These are phyloP conservation scores for Chalaropsis ovoidea DNA, from an alignment of 2,329 filamentous ascomycete species.

Conservation along the genomic window DNA sequence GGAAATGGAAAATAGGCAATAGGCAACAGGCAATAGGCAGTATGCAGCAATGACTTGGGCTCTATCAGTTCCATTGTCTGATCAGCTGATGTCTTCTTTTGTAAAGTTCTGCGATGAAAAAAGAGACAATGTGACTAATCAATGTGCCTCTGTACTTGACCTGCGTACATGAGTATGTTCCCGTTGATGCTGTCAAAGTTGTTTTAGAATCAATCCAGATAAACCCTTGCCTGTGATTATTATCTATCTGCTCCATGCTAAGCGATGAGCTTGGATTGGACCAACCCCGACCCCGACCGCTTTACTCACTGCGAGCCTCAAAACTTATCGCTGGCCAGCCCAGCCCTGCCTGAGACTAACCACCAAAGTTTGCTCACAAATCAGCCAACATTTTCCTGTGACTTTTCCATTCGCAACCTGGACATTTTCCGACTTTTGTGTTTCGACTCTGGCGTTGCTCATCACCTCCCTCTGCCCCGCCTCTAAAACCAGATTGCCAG, in stretches of 20 bases:
- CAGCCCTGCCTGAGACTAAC: neutral
- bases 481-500: neutral
- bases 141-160: no score
- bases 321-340: neutral
- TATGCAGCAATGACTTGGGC: no score
- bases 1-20: no score
- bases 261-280: constrained; percentile 5
- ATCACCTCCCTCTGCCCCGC: neutral
- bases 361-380: constrained; percentile 1
- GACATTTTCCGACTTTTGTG: neutral
- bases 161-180: no score
- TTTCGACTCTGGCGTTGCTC: neutral
- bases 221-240: neutral
- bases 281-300: neutral
- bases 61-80: no score
- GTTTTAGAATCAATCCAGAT: neutral
- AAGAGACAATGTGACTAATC: no score
- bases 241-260: neutral
- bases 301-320: neutral
- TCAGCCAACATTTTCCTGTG: neutral
- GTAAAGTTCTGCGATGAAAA: no score
- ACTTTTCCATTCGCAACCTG: neutral
- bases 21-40: no score
- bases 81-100: no score
- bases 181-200: neutral